phyloP scores from a whole-genome alignment of 2,329 filamentous ascomycete genomes.

The Stachybotrys chlorohalonatus region DNA sequence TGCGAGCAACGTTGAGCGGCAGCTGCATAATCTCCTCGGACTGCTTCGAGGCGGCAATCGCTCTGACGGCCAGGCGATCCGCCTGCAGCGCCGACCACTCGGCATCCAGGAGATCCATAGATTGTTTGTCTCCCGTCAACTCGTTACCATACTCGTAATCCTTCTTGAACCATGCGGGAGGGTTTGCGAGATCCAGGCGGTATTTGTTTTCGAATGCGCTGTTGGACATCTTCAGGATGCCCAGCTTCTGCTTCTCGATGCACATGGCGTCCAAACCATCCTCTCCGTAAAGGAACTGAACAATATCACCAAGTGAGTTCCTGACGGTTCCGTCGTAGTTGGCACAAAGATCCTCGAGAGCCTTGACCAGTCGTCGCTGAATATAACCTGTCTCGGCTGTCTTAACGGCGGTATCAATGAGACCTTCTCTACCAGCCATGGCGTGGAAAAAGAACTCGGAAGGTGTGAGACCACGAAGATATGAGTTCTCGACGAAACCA shows the following conservation, averaged over 20 bases:
- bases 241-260: slow-evolving; percentile 88
- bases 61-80: slow-evolving; percentile 69
- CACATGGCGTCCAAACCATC: slow-evolving; percentile 89
- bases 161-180: slow-evolving; percentile 51
- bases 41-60: slow-evolving; percentile 57
- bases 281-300: slow-evolving; percentile 96
- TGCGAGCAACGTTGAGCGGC: slow-evolving; percentile 82
- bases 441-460: slow-evolving; percentile 99
- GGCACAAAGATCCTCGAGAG: slow-evolving; percentile 92
- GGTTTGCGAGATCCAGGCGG: slow-evolving; percentile 61
- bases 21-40: slow-evolving; percentile 83
- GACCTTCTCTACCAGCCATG: slow-evolving; percentile 99
- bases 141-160: slow-evolving; percentile 71
- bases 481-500: slow-evolving; percentile 98
- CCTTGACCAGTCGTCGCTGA: slow-evolving; percentile 95
- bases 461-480: slow-evolving; percentile 88
- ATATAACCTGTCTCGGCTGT: slow-evolving; percentile 99
- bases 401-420: slow-evolving; percentile 99
- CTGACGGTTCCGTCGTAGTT: slow-evolving; percentile 97
- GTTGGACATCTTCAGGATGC: slow-evolving; percentile 74
- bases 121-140: slow-evolving; percentile 76
- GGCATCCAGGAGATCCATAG: slow-evolving; percentile 77
- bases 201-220: slow-evolving; percentile 72
- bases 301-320: slow-evolving; percentile 91
- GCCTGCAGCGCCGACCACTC: slow-evolving; percentile 72